Evolutionary conservation across 73 alveolate genomes (phyloP).

Genomic region (Tetrahymena thermophila): DNA sequence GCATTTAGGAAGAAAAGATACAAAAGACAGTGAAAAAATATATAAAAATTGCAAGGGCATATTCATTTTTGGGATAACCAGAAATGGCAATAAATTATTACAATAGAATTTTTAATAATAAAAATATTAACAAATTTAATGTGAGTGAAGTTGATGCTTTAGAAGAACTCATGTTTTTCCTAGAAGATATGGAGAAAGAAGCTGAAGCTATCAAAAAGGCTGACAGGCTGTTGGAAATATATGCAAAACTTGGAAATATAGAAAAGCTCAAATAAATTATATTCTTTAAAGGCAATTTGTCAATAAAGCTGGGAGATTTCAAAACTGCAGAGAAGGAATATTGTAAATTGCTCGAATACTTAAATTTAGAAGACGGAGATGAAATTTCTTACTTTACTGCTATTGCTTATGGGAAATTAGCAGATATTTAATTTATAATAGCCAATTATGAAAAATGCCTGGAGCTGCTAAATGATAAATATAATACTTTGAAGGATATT

Average conservation of each 20-base stretch:
- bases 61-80: not conserved
- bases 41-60: not conserved
- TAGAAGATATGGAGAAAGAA: not conserved
- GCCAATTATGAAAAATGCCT: not conserved
- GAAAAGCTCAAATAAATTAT: not conserved
- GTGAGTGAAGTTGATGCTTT: not conserved
- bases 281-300: not conserved
- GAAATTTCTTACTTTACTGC: not conserved
- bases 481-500: not conserved
- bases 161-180: not conserved
- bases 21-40: not conserved
- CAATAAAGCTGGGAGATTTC: not conserved
- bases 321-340: not conserved
- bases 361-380: not conserved
- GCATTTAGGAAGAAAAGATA: not conserved
- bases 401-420: not conserved
- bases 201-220: not conserved
- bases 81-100: not conserved
- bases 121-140: not conserved
- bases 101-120: not conserved
- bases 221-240: not conserved
- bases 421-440: not conserved
- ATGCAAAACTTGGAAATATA: not conserved
- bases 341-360: not conserved
- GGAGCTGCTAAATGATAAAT: not conserved